Evolutionary conservation across 148 eudicot genomes (phyloP), one percentile per base, ranked within the genome.

Genomic region (Polygonum aviculare): DNA sequence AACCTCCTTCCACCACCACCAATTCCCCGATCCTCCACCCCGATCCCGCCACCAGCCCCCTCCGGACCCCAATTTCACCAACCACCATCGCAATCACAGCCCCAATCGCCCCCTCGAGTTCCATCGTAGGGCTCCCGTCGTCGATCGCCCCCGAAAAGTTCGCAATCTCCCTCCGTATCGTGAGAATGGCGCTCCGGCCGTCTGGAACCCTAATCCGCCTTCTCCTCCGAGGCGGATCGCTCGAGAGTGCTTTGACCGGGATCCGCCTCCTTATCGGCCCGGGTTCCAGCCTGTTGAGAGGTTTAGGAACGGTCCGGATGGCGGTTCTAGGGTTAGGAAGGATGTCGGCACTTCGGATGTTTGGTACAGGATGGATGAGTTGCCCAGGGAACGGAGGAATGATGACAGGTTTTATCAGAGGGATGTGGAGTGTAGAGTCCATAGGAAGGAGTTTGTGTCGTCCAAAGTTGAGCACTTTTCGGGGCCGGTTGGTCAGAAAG

Each of bases 51-150:
- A 71, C 26, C 75, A 41, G 54, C 54, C 45, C 16, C 50, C 75
- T 14, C 31, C 12, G 15, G 52, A 48, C 21, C 75, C 54, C 54
- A 72, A 44, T 45, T 7, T 71, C 11, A 2, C 5, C 22, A 3
- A 26, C 72, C 44, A 69, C 45, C 16, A 69, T 26, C 49, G 50
- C 48, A 8, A 40, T 21, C 49, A 39, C 74, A 40, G 1, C 49
- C 26, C 40, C 41, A 6, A 70, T 70, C 73, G 73, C 11, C 49
- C 2, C 54, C 19, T 77, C 45, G 75, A 69, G 15, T 81, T 78
- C 35, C 51, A 52, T 1, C 77, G 84, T 77, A 84, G 86, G 83
- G 83, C 81, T 84, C 57, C 82, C 39, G 47, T 36, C 11, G 72
- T 52, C 72, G 85, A 78, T 36, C 59, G 59, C 72, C 78, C 72